Percentiles rank a stretch among this genome's conserved stretches.
These are phyloP conservation scores for Arbutus unedo DNA, from an alignment of 148 eudicot species.

Conservation along the genomic window DNA sequence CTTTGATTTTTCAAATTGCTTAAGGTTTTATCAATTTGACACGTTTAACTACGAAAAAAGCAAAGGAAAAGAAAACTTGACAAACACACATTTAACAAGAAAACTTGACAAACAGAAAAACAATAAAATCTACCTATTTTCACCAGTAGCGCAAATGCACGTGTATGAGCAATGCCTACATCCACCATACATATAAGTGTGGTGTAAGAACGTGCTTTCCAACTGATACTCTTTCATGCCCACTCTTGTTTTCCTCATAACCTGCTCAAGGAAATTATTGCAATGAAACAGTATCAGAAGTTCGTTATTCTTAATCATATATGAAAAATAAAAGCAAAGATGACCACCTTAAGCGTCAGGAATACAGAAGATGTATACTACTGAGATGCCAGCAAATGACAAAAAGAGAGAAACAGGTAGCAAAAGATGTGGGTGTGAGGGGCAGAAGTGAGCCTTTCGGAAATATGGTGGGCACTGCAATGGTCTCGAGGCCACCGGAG, in stretches of 20 bases:
- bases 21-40: too few relatives aligned
- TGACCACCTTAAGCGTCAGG: background rate
- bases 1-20: too few relatives aligned
- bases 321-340: background rate
- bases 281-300: background rate
- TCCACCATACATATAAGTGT: slow-evolving; percentile 90
- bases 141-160: slow-evolving; percentile 96
- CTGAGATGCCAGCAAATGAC: background rate
- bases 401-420: background rate
- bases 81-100: too few relatives aligned
- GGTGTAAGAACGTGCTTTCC: slow-evolving; percentile 94
- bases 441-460: too few relatives aligned
- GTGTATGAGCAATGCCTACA: slow-evolving; percentile 98
- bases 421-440: background rate
- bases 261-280: slow-evolving; percentile 42
- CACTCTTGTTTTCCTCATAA: slow-evolving; percentile 70
- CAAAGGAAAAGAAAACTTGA: background rate
- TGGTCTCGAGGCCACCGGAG: too few relatives aligned
- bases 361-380: background rate
- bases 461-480: too few relatives aligned
- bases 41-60: too few relatives aligned
- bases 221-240: slow-evolving; percentile 97
- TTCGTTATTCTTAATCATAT: background rate
- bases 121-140: slow-evolving; percentile 51
- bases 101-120: background rate